Evolutionary conservation across 208 protist genomes (phyloP), one percentile per base, ranked within the genome.

Genomic region (Acanthamoeba lenticulata): DNA sequence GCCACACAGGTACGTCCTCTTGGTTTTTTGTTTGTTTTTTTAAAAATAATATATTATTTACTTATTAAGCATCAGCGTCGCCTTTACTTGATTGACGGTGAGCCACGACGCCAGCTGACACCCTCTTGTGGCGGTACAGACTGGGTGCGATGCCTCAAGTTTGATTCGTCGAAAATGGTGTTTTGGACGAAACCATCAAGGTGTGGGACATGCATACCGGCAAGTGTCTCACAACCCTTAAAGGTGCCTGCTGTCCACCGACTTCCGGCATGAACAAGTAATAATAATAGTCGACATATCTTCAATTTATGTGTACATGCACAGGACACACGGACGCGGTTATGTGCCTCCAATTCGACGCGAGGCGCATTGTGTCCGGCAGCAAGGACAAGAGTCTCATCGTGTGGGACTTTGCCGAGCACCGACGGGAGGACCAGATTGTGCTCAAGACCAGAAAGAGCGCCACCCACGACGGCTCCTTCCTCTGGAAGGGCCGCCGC

Each of bases 181-280:
- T 69, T 67, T 67, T 69, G 24, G 85, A 91, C 40, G 49, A 91
- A 29, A 91, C 85, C 47, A 91, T 91, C 32, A 91, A 91, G 34
- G 19, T 91, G 36, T 91, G 85, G 85, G 85, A 91, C 85, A 91
- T 91, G 44, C 34, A 91, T 29, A 91, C 85, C 34, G 85, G 85
- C 42, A 91, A 91, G 11, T 91, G 85, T 42, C 44, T 91, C 38
- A 57, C 34, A 3, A 91, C 85, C 9, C 85, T 91, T 24, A 57
- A 67, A 38, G 77, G 77, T 86, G 49, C 29, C 27, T 29, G 29
- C 6, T 27, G 6, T 29, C 19, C 29, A 36, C 19, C 29, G 60
- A 55, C 47, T 55, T n/a, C n/a, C n/a, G 24, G 24, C 24, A 19
- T 65, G 21, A 65, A 65, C 57, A 65, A n/a, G n/a, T n/a, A n/a